A percentile compares a stretch with the other conserved stretches of the same genome.
Evolutionary conservation across 2,329 filamentous ascomycete species (phyloP).

Genomic region (Fusarium sp.): DNA sequence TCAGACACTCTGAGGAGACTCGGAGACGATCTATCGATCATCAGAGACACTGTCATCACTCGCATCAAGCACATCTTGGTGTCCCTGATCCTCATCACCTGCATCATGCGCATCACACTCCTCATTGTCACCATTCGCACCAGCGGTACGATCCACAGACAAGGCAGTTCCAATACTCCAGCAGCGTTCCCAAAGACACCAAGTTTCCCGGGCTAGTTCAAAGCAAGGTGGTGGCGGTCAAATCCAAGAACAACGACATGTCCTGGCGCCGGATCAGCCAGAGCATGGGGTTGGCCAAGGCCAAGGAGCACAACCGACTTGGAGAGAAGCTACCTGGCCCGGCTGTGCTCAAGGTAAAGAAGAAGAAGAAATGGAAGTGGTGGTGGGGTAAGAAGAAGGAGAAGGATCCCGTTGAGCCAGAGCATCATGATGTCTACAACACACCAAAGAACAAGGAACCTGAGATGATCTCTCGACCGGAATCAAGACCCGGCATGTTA

Average conservation of each 20-base stretch:
- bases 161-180: neutral
- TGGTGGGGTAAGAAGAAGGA: slow-evolving; percentile 12
- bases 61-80: neutral
- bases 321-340: neutral
- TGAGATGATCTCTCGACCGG: neutral
- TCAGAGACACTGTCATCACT: neutral
- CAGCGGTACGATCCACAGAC: neutral
- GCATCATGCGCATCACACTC: slow-evolving; percentile 4
- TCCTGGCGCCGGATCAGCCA: slow-evolving; percentile 15
- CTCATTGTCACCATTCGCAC: neutral
- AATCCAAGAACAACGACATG: slow-evolving; percentile 3
- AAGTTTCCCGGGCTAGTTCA: neutral
- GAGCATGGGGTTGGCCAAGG: slow-evolving; percentile 8
- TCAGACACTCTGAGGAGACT: slow-evolving; percentile 3
- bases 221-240: slow-evolving; percentile 13
- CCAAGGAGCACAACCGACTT: neutral
- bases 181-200: neutral
- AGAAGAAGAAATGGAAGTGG: slow-evolving; percentile 29
- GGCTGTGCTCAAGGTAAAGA: neutral
- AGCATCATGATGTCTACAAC: neutral
- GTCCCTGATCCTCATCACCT: neutral
- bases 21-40: slow-evolving; percentile 3
- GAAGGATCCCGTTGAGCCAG: neutral
- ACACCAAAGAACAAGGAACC: neutral
- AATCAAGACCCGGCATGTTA: neutral